Evolutionary conservation across 306 rosid species (phyloP), one percentile per base, ranked within the genome.

Genomic region (Dryas alaskensis): DNA sequence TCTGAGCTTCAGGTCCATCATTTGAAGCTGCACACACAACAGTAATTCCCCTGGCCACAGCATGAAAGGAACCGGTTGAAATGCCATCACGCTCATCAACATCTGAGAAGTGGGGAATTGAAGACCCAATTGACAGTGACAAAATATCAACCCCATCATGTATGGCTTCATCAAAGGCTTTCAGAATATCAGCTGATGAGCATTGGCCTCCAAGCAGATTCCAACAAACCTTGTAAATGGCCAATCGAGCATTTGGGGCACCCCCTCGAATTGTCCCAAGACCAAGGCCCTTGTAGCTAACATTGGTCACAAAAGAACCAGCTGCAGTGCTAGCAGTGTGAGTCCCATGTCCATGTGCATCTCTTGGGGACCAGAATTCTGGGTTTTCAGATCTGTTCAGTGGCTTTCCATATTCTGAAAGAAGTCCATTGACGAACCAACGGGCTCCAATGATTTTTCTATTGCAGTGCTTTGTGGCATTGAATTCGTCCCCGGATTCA

Each of bases 151-250:
- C 91, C 5, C 90, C 88, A 62, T 87, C 91, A 25, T 82, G 77
- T 59, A 84, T 82, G 57, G 91, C 88, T 51, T 74, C 78, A 37
- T 87, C 88, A 27, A 87, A 70, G 60, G 81, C 91, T 68, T 81
- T 82, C 73, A 87, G 75, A 5, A 87, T 71, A 73, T 87, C 88
- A 63, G 85, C 88, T 2, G 73, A 63, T 8, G 86, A 70, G 66
- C 90, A 87, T 60, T 51, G 70, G 70, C 85, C 86, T 22, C 86
- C 86, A 22, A 71, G 12, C 44, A 75, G 16, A 12, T 55, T 81
- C 91, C 91, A 87, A 77, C 91, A 84, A 43, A 82, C 88, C 74
- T 87, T 87, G 73, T 84, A 87, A 52, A 87, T 74, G 50, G 91
- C 91, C 61, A 87, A n/a, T 16, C 80, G 83, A 40, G 88, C 86